These are phyloP conservation scores for Parastagonospora avenae DNA, from an alignment of 2,329 filamentous ascomycete genomes.

Conservation along the genomic window DNA sequence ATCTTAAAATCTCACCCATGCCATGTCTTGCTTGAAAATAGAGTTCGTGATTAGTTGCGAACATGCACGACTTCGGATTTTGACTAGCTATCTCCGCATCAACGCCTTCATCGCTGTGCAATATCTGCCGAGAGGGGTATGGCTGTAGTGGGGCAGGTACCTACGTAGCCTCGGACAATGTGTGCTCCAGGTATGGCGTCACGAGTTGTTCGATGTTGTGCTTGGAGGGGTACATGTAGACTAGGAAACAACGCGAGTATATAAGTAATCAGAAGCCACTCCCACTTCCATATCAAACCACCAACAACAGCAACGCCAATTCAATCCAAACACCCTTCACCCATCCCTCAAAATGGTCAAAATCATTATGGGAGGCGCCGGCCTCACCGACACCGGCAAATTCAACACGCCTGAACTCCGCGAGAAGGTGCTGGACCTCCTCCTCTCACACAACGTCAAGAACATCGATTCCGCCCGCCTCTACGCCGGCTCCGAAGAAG, in stretches of 20 bases:
- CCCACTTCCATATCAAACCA: background rate
- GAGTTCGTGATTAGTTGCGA: no score
- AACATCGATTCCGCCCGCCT: constrained; percentile 50
- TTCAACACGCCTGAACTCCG: constrained; percentile 19
- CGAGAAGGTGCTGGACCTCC: constrained; percentile 30
- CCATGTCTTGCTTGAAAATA: no score
- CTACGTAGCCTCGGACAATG: background rate
- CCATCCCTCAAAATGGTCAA: constrained; percentile 35
- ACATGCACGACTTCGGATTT: no score
- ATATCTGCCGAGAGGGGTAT: no score
- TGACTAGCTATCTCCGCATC: no score
- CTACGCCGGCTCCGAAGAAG: constrained; percentile 51
- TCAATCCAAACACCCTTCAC: background rate
- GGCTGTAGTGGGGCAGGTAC: no score
- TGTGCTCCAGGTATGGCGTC: background rate
- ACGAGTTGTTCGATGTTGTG: background rate
- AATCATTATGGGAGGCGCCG: constrained; percentile 43
- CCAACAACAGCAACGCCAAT: background rate
- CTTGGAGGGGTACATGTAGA: background rate
- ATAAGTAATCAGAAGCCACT: background rate
- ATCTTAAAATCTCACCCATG: no score
- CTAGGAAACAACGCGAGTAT: background rate
- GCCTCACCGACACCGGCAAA: constrained; percentile 21
- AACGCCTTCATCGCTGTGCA: no score
- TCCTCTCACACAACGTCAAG: constrained; percentile 40